Conservation (phyloP, 1,139 yeast species). For the Sugiyamaella japonica region DNA sequence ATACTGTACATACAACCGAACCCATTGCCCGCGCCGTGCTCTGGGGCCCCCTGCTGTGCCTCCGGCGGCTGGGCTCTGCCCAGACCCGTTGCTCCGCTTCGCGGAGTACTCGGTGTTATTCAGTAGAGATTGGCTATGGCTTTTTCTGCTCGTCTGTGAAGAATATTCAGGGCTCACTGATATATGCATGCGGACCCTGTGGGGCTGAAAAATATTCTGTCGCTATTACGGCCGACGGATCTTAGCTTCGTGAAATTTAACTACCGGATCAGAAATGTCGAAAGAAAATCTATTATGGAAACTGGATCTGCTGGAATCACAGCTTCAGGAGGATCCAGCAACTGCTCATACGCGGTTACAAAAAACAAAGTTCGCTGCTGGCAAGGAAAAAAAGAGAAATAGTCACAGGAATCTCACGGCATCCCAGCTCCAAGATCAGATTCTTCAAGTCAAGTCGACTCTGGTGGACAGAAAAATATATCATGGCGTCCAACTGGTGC, state of each 20-base stretch:
- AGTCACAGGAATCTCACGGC: constrained; percentile 3
- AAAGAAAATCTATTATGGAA: constrained; percentile 42
- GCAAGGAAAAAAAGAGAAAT: constrained; percentile 22
- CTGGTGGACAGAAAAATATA: constrained; percentile 39
- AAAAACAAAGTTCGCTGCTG: constrained; percentile 37
- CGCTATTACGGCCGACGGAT: neutral
- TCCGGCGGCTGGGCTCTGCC: too few species aligned
- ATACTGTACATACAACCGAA: neutral
- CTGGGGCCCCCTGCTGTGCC: neutral
- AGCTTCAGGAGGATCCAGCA: constrained; percentile 25
- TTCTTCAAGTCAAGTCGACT: constrained; percentile 30
- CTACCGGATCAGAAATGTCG: constrained; percentile 18
- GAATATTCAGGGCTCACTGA: too few species aligned
- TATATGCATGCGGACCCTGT: constrained; percentile 1
- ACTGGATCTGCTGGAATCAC: constrained; percentile 42
- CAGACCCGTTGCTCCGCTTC: neutral
- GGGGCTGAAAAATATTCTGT: constrained; percentile 18
- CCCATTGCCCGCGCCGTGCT: too few species aligned
- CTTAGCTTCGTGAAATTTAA: neutral
- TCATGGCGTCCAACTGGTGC: constrained; percentile 34
- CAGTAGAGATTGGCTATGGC: neutral
- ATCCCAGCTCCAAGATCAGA: constrained; percentile 18
- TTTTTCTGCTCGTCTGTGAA: too few species aligned
- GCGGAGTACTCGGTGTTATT: neutral
- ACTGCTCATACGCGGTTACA: constrained; percentile 31